Evolutionary conservation across 1,284 basidiomycete genomes (phyloP).

Genomic region (Trametes hirsuta): DNA sequence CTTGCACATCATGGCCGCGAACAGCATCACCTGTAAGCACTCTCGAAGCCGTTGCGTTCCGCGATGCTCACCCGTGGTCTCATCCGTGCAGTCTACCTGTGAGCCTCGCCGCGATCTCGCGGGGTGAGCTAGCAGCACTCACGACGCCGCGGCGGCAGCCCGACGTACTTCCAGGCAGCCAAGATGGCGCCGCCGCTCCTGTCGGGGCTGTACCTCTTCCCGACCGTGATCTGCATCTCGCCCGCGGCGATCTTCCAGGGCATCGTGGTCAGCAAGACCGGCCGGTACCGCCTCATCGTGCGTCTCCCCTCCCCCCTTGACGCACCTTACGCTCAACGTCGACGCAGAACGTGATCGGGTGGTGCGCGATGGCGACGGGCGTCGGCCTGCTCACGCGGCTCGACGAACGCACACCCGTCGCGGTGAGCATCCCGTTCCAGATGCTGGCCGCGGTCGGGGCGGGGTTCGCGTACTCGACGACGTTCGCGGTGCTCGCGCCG

Average conservation of each 20-base stretch:
- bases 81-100: conserved; percentile 15
- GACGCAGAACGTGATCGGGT: conserved; percentile 28
- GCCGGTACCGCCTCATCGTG: conserved; percentile 18
- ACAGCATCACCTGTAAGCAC: conserved; percentile 31
- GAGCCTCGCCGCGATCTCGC: not conserved
- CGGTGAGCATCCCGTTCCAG: conserved; percentile 27
- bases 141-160: conserved; percentile 11
- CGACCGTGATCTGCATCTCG: conserved; percentile 6
- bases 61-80: conserved; percentile 4
- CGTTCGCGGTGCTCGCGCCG: conserved; percentile 25
- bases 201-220: conserved; percentile 8
- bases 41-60: not conserved
- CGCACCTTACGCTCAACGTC: no score
- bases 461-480: conserved; percentile 28
- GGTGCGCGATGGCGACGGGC: conserved; percentile 28
- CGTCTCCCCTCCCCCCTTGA: not conserved
- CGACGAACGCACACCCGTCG: conserved; percentile 16
- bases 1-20: conserved; percentile 34
- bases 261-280: conserved; percentile 18
- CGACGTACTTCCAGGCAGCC: conserved; percentile 15
- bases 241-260: conserved; percentile 14
- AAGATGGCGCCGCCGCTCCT: conserved; percentile 2
- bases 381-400: conserved; percentile 29
- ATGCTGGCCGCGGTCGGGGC: conserved; percentile 33
- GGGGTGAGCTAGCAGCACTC: not conserved